Base-by-base conservation (phyloP, 768 basidiomycete species). In the Trametopsis cervina region DNA sequence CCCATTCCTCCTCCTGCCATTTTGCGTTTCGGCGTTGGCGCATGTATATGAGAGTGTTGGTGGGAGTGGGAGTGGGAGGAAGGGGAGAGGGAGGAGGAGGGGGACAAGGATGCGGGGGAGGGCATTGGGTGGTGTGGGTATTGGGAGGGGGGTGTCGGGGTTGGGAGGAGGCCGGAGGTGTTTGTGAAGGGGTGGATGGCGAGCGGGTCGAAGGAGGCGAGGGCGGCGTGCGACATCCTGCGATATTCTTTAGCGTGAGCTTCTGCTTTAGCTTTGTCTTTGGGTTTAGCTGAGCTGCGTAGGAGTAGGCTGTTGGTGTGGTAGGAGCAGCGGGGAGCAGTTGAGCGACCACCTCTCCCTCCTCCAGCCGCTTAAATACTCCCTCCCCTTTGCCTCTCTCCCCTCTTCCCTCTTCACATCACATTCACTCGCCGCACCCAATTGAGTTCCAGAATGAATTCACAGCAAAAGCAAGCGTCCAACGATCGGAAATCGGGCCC, bases 171-270 rank as follows among this genome's bases (percentile, higher is more conserved):
- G 22, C 63, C 60, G 37, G 63, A 62, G 55, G 55, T 58, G 58
- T 69, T 66, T 33, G 77, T 80, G 69, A 81, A 83, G 9, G 78
- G 77, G 60, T 82, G 77, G 17, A 69, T 70, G 18, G 73, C 75
- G 57, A 76, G 75, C 35, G 79, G 79, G 66, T 82, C 68, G 57
- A 82, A 81, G 20, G 75, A 74, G 18, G 66, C 63, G 55, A 65
- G 63, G 21, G 56, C 48, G 29, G 61, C 56, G 25, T 60, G 54
- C 42, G 66, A 57, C 63, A 64, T 64, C 15, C n/a, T n/a, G n/a
- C n/a, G n/a, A n/a, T n/a, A n/a, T n/a, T n/a, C n/a, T n/a, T n/a
- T n/a, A n/a, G n/a, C n/a, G n/a, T n/a, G n/a, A n/a, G n/a, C n/a
- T n/a, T n/a, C n/a, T n/a, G n/a, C n/a, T n/a, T n/a, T n/a, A n/a